phyloP scores from a whole-genome alignment of 345 rosid genomes.

The Lenwebbia sp. region DNA sequence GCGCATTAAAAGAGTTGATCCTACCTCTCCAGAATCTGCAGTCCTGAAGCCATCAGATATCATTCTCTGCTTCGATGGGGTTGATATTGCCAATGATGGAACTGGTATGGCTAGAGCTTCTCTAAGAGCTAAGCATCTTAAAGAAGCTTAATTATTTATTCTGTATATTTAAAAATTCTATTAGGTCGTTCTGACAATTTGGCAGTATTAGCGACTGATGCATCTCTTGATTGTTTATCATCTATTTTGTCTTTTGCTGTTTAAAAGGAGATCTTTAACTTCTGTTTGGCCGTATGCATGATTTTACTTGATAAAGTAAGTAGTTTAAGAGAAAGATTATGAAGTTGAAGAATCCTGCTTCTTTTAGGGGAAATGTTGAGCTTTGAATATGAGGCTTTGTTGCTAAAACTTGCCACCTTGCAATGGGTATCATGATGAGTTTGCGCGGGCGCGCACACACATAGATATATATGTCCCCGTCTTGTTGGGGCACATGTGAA shows the following conservation, averaged over 20 bases:
- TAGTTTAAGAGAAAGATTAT: not conserved
- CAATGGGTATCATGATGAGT: not conserved
- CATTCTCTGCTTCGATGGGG: slow-evolving; percentile 74
- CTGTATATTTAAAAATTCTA: not conserved
- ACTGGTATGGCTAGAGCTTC: slow-evolving; percentile 38
- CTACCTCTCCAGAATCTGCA: slow-evolving; percentile 78
- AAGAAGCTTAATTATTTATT: not conserved
- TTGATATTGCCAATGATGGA: slow-evolving; percentile 90
- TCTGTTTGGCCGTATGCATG: not conserved
- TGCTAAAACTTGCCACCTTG: not conserved
- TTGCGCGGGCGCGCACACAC: not conserved
- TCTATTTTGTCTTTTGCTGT: not conserved
- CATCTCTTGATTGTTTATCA: not conserved
- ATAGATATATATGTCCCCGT: not conserved
- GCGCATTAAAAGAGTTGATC: slow-evolving; percentile 81
- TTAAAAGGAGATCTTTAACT: not conserved
- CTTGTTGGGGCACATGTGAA: not conserved
- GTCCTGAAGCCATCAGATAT: slow-evolving; percentile 81
- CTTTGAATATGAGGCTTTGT: not conserved
- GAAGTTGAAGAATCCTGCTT: not conserved
- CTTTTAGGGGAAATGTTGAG: not conserved
- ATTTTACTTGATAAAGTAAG: not conserved
- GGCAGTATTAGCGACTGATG: not conserved
- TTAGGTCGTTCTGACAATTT: not conserved
- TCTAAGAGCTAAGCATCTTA: not conserved